phyloP scores from a whole-genome alignment of 73 alveolate species.

The Tetrahymena malaccensis region DNA sequence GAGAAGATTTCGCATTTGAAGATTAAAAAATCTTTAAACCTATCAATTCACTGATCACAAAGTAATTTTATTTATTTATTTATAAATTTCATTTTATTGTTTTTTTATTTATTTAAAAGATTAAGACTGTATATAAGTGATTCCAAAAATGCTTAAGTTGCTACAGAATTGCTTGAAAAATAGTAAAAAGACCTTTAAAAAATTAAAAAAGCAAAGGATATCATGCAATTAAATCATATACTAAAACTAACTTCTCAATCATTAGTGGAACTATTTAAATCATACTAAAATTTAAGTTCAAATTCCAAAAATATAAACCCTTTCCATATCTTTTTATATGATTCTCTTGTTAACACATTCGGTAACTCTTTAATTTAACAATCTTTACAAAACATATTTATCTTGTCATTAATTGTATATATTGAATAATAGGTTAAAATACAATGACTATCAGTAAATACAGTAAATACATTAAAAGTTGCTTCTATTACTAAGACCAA shows the following conservation, averaged over 20 bases:
- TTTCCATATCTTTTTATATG: background rate
- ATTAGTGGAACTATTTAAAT: background rate
- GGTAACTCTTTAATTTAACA: background rate
- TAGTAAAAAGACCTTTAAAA: background rate
- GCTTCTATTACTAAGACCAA: background rate
- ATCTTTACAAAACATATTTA: background rate
- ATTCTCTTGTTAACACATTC: background rate
- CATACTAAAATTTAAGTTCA: background rate
- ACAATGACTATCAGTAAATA: background rate
- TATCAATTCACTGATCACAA: background rate
- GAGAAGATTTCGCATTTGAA: background rate
- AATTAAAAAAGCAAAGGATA: background rate
- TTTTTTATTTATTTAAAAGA: background rate
- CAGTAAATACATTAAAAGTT: background rate
- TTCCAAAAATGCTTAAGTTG: background rate
- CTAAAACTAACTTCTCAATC: background rate
- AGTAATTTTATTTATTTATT: background rate
- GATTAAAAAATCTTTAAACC: background rate
- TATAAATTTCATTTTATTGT: background rate
- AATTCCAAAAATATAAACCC: background rate
- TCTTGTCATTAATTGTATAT: background rate
- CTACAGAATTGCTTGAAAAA: background rate
- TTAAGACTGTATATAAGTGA: background rate
- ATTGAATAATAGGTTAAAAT: background rate
- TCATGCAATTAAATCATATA: background rate